Conservation (phyloP, 1,284 basidiomycete genomes). For the Tausonia pullulans region DNA sequence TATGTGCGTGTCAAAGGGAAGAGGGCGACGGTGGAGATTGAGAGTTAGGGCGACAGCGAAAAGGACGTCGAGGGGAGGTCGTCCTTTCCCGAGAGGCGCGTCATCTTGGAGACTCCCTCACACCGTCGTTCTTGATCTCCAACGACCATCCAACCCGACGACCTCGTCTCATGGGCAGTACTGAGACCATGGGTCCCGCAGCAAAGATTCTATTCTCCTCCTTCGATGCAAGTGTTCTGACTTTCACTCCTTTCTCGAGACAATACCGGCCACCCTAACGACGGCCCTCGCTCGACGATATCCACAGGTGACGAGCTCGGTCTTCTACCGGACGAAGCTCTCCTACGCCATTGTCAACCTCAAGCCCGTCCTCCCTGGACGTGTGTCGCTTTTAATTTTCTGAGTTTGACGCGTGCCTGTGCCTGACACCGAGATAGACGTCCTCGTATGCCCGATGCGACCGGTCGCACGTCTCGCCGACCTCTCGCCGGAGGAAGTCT, state of each 20-base stretch:
- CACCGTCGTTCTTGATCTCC: neutral
- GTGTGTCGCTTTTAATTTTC: conserved; percentile 42
- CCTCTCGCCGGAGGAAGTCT: conserved; percentile 55
- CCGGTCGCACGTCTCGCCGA: conserved; percentile 65
- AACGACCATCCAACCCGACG: no score
- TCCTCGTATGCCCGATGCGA: conserved; percentile 70
- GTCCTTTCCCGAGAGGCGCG: no score
- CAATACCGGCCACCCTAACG: neutral
- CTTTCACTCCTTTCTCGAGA: neutral
- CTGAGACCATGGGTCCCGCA: neutral
- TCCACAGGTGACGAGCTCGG: conserved; percentile 23
- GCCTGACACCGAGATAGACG: conserved; percentile 45
- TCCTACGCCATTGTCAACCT: conserved; percentile 81
- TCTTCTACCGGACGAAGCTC: conserved; percentile 58
- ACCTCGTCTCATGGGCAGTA: neutral
- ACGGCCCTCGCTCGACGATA: no score
- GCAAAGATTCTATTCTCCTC: neutral
- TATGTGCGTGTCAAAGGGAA: no score
- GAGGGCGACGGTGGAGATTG: no score
- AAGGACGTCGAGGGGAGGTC: no score
- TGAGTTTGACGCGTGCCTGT: neutral
- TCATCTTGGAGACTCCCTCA: no score
- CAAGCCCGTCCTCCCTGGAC: conserved; percentile 83
- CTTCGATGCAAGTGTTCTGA: neutral
- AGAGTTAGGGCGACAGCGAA: no score